phyloP scores from a whole-genome alignment of 768 basidiomycete genomes.

The Lepiota brunneoincarnata region DNA sequence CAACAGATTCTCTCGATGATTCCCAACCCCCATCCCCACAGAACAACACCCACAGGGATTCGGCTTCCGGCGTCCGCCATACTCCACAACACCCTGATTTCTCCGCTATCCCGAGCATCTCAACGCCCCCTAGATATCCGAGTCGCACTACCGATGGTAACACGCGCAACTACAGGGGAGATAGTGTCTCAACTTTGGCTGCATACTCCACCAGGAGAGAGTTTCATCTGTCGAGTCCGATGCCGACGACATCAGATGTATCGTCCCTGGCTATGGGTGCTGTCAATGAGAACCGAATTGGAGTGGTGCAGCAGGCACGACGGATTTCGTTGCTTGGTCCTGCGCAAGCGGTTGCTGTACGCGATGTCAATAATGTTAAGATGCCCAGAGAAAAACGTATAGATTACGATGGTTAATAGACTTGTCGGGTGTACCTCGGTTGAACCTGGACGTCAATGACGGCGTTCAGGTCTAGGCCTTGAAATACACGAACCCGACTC shows the following conservation, averaged over 20 bases:
- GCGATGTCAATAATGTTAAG: not conserved
- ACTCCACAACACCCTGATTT: not conserved
- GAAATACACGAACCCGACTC: too few species aligned
- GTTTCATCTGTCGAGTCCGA: not conserved
- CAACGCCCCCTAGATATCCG: not conserved
- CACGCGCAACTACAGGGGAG: not conserved
- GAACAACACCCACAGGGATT: not conserved
- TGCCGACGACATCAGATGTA: not conserved
- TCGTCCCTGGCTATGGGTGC: not conserved
- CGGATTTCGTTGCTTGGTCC: conserved; percentile 1
- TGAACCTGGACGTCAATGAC: too few species aligned
- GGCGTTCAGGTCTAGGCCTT: too few species aligned
- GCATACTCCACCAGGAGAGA: not conserved
- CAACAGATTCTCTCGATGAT: not conserved
- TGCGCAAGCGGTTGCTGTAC: not conserved
- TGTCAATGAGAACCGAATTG: not conserved
- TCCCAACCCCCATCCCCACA: not conserved
- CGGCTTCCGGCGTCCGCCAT: not conserved
- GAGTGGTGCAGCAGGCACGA: not conserved
- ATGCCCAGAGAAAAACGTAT: not conserved
- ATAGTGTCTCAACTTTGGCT: not conserved
- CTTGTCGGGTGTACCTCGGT: too few species aligned
- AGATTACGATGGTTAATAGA: not conserved
- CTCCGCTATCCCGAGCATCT: too few species aligned
- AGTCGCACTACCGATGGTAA: not conserved